These are phyloP conservation scores for Lentinula detonsa DNA, from an alignment of 768 basidiomycete species.

Conservation along the genomic window DNA sequence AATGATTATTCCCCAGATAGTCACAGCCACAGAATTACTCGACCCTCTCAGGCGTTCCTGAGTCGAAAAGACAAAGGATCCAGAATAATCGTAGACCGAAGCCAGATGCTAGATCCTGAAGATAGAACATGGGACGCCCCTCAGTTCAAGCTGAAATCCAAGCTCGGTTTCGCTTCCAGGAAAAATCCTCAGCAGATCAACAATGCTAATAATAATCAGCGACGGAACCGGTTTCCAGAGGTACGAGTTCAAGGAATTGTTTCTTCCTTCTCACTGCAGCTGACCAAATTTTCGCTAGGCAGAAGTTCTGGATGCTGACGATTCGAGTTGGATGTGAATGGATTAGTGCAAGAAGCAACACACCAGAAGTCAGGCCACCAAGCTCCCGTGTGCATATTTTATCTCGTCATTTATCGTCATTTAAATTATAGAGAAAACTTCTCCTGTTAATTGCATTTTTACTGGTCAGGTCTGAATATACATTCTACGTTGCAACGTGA, in stretches of 20 bases:
- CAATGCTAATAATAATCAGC: neutral
- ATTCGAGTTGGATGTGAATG: neutral
- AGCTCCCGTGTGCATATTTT: neutral
- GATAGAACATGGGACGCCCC: slow-evolving; percentile 30
- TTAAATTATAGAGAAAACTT: neutral
- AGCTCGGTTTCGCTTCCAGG: neutral
- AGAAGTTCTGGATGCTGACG: neutral
- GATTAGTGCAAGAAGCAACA: neutral
- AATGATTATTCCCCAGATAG: neutral
- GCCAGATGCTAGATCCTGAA: slow-evolving; percentile 28
- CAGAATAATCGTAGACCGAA: neutral
- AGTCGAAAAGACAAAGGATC: neutral
- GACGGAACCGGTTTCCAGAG: neutral
- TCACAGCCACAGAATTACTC: neutral
- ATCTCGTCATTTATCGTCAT: neutral
- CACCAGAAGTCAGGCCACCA: neutral
- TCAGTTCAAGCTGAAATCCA: neutral
- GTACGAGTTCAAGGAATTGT: neutral
- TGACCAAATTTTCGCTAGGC: neutral
- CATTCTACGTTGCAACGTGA: neutral
- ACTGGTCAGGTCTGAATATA: neutral
- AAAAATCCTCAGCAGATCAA: neutral
- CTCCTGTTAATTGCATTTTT: neutral
- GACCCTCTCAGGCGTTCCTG: neutral
- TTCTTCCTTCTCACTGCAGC: neutral